These are phyloP conservation scores for Mycena rebaudengoi DNA, from an alignment of 768 basidiomycete species.

Conservation along the genomic window DNA sequence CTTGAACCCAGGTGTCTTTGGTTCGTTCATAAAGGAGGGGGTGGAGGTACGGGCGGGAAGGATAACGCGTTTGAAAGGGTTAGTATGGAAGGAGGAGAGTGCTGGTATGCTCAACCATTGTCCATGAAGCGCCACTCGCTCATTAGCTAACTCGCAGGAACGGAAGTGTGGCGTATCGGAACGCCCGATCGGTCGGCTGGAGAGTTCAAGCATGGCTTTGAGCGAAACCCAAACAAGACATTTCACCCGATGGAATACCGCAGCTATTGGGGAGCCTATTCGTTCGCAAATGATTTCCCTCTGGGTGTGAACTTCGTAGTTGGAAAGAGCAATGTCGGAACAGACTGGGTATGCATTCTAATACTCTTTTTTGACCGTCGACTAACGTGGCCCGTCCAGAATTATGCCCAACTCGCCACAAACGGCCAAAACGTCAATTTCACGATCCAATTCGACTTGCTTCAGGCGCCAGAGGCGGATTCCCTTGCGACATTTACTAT, in stretches of 20 bases:
- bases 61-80: neutral
- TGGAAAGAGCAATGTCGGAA: conserved; percentile 9
- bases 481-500: conserved; percentile 14
- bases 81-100: conserved; percentile 10
- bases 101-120: neutral
- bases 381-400: neutral
- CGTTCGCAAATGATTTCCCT: conserved; percentile 11
- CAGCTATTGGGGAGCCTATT: conserved; percentile 17
- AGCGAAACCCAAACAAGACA: conserved; percentile 8
- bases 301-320: conserved; percentile 11
- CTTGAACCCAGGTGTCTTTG: conserved; percentile 7
- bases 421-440: conserved; percentile 12
- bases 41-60: conserved; percentile 9
- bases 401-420: conserved; percentile 15
- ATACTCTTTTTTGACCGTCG: neutral
- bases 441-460: conserved; percentile 13
- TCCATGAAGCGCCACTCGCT: neutral
- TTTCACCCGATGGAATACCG: conserved; percentile 15
- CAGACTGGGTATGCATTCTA: conserved; percentile 6
- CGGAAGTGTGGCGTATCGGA: conserved; percentile 16
- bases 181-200: conserved; percentile 12
- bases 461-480: neutral
- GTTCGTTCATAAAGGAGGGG: conserved; percentile 11
- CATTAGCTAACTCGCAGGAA: neutral
- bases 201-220: conserved; percentile 18